Evolutionary conservation across 2,329 filamentous ascomycete genomes (phyloP), one percentile per base, ranked within the genome.

Genomic region (Cryphonectria carpinicola): DNA sequence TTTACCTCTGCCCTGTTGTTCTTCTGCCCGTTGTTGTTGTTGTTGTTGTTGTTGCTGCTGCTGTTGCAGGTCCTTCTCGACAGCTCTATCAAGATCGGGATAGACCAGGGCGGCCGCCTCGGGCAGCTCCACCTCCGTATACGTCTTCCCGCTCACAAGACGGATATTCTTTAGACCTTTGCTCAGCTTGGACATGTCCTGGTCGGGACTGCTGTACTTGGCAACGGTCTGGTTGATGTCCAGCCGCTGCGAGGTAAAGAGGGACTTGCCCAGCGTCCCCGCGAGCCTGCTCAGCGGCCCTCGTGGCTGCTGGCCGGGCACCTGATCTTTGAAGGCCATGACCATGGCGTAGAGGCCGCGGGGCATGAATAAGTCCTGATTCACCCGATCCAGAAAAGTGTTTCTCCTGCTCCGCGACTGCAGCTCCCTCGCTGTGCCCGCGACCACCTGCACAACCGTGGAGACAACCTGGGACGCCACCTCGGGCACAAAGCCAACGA

Each of bases 81-180:
- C 75, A 17, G 78, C 74, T 4, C 76, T 70, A 25, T 83, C 80
- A 1, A 82, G 72, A 11, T 74, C 76, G 1, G 82, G 81, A 58
- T 80, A 83, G 11, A 83, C 77, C 1, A 84, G 76, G 11, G 79
- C 78, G 17, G 82, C 81, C 14, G 80, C 77, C 73, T 81, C 78
- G 4, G 81, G 79, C 67, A 82, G 76, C 72, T 81, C 78, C 3
- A 80, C 68, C 61, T 81, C 77, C 22, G 81, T 80, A 67, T 77
- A 76, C 2, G 81, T 82, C 39, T 78, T 81, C 8, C 76, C 80
- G 61, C 78, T 81, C 5, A 76, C 78, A 8, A 80, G 66, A 28
- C 80, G 76, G 11, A 82, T 67, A 66, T 79, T 78, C 39, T 78
- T 75, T 73, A 81, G 75, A 7, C 76, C 73, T 49, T 80, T 76